A percentile compares a stretch with the other conserved stretches of the same genome.
Conservation (phyloP, 2,329 filamentous ascomycete species). For the Drechslerella coelobrocha region DNA sequence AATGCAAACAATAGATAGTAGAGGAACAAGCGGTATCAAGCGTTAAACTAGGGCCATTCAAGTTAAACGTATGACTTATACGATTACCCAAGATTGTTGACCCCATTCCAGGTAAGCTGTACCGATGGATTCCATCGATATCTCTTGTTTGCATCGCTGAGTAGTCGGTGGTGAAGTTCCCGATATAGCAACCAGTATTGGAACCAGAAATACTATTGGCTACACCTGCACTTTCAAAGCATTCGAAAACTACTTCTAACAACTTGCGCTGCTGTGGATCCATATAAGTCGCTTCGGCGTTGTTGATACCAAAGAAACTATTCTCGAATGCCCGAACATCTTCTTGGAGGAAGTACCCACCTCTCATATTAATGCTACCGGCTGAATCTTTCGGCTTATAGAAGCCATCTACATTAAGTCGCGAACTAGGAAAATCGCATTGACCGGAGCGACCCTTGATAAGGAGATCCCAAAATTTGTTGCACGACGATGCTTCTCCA, state of each 20-base stretch:
- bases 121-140: constrained; percentile 57
- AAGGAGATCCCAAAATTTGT: constrained; percentile 25
- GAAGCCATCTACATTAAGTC: constrained; percentile 23
- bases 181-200: constrained; percentile 27
- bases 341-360: constrained; percentile 64
- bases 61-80: constrained; percentile 20
- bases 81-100: constrained; percentile 62
- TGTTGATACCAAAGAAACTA: constrained; percentile 86
- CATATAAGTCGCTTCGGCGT: constrained; percentile 78
- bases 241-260: constrained; percentile 78
- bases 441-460: constrained; percentile 3
- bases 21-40: constrained; percentile 70
- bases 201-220: constrained; percentile 53
- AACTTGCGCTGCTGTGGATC: constrained; percentile 80
- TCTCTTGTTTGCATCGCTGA: constrained; percentile 54
- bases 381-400: constrained; percentile 3
- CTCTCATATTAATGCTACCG: constrained; percentile 19
- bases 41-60: constrained; percentile 65
- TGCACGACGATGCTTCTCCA: constrained; percentile 10
- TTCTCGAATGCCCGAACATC: constrained; percentile 79
- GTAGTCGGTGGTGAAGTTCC: constrained; percentile 24
- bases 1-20: constrained; percentile 64
- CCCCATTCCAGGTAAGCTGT: constrained; percentile 57
- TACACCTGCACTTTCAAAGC: constrained; percentile 80
- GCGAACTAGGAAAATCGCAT: constrained; percentile 10